Evolutionary conservation across 768 basidiomycete genomes (phyloP).

Genomic region (Lentinus brumalis): DNA sequence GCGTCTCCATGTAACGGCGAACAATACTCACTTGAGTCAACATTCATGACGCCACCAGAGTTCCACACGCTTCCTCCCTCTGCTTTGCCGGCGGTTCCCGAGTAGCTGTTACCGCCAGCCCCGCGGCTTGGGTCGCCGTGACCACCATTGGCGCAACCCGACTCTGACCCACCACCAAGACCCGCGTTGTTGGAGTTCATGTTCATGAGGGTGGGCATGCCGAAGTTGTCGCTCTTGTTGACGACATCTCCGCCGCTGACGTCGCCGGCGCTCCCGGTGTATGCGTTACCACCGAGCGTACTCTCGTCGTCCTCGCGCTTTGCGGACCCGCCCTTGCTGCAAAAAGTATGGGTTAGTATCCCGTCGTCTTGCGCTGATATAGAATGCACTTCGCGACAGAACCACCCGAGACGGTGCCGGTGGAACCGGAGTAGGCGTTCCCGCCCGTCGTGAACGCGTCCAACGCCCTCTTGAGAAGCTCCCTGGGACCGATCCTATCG

Average conservation of each 20-base stretch:
- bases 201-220: conserved; percentile 32
- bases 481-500: not conserved
- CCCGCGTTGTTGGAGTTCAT: conserved; percentile 36
- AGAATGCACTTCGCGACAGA: conserved; percentile 1
- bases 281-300: conserved; percentile 31
- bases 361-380: not conserved
- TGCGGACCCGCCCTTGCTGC: not conserved
- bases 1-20: not conserved
- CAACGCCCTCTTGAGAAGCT: conserved; percentile 10
- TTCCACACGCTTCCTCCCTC: conserved; percentile 29
- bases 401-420: conserved; percentile 2
- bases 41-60: conserved; percentile 26
- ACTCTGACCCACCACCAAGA: conserved; percentile 27
- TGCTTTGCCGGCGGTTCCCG: conserved; percentile 32
- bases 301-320: conserved; percentile 25
- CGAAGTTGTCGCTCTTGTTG: conserved; percentile 25
- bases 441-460: conserved; percentile 20
- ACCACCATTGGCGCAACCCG: conserved; percentile 30
- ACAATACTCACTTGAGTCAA: conserved; percentile 31
- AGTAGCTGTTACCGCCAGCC: conserved; percentile 26
- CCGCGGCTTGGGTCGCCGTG: conserved; percentile 17
- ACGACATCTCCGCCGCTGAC: conserved; percentile 27
- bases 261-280: conserved; percentile 26
- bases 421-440: conserved; percentile 7
- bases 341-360: not conserved